These are phyloP conservation scores for Podila verticillata DNA, from an alignment of 192 early-diverging fungal genomes.

Conservation along the genomic window DNA sequence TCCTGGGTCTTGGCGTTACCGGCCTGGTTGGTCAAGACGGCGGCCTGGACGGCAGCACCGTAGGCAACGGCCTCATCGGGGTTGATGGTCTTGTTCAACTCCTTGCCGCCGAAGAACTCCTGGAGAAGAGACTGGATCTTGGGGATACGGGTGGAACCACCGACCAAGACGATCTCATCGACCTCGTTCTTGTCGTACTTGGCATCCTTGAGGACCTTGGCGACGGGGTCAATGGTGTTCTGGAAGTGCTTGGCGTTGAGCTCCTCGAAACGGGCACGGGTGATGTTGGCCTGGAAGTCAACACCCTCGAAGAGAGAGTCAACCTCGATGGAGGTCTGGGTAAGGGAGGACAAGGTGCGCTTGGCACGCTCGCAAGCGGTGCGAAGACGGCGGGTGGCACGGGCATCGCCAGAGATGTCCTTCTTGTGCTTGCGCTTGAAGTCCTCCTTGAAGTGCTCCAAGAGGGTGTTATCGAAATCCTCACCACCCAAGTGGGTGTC, in stretches of 20 bases:
- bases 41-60: slow-evolving; percentile 92
- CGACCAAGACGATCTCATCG: slow-evolving; percentile 85
- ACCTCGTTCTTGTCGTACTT: slow-evolving; percentile 78
- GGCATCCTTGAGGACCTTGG: slow-evolving; percentile 90
- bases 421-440: slow-evolving; percentile 90
- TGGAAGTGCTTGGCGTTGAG: slow-evolving; percentile 90
- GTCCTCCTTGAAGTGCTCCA: slow-evolving; percentile 91
- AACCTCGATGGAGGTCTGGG: slow-evolving; percentile 84
- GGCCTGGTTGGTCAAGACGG: slow-evolving; percentile 75
- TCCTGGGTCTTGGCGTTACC: slow-evolving; percentile 87
- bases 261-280: slow-evolving; percentile 97
- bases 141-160: slow-evolving; percentile 95
- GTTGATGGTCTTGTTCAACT: slow-evolving; percentile 90
- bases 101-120: slow-evolving; percentile 84
- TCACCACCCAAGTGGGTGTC: slow-evolving; percentile 88
- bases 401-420: slow-evolving; percentile 82
- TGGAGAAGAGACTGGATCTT: slow-evolving; percentile 85
- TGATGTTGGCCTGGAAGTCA: slow-evolving; percentile 90
- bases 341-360: slow-evolving; percentile 89
- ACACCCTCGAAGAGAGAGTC: too few relatives aligned
- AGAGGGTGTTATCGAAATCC: slow-evolving; percentile 85
- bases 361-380: slow-evolving; percentile 95
- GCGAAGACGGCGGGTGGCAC: slow-evolving; percentile 91
- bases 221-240: slow-evolving; percentile 90
- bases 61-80: slow-evolving; percentile 96